These are phyloP conservation scores for Sodiomyces alkalinus DNA, from an alignment of 2,329 filamentous ascomycete species.

Conservation along the genomic window DNA sequence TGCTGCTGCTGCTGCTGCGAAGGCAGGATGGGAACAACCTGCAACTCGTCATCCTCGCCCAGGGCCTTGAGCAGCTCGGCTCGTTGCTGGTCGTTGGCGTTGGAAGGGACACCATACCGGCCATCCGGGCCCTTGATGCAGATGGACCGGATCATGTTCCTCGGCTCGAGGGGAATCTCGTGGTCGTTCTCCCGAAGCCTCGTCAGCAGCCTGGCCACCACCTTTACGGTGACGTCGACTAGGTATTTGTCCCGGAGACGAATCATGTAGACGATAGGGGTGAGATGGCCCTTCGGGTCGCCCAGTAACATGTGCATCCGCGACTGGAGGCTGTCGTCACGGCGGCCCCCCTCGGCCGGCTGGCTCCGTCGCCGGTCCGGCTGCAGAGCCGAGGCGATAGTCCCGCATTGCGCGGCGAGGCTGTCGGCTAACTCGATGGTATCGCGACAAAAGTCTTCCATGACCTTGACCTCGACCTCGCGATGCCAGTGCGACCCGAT, in stretches of 20 bases:
- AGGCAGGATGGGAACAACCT: constrained; percentile 27
- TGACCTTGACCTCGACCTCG: constrained; percentile 55
- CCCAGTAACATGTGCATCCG: constrained; percentile 39
- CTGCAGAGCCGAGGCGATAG: constrained; percentile 58
- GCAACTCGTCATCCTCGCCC: constrained; percentile 39
- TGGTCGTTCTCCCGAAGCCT: constrained; percentile 67
- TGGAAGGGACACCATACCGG: constrained; percentile 53
- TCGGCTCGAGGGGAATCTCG: constrained; percentile 46
- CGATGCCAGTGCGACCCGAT: constrained; percentile 75
- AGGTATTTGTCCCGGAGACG: constrained; percentile 79
- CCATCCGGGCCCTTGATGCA: constrained; percentile 45
- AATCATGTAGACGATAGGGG: constrained; percentile 75
- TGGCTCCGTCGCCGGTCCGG: constrained; percentile 5
- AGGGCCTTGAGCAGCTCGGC: constrained; percentile 60
- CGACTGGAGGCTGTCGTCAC: no score
- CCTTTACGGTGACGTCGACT: constrained; percentile 63
- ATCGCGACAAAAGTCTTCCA: constrained; percentile 89
- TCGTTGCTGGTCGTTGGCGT: constrained; percentile 67
- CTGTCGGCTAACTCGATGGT: constrained; percentile 87
- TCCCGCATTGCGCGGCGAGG: constrained; percentile 69
- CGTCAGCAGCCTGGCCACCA: constrained; percentile 71
- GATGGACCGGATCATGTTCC: constrained; percentile 49
- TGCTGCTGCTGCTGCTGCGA: constrained; percentile 17
- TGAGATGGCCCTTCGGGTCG: constrained; percentile 44
- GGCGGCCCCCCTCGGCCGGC: no score